These are phyloP conservation scores for Onygenales sp. DNA, from an alignment of 2,329 filamentous ascomycete genomes.

Conservation along the genomic window DNA sequence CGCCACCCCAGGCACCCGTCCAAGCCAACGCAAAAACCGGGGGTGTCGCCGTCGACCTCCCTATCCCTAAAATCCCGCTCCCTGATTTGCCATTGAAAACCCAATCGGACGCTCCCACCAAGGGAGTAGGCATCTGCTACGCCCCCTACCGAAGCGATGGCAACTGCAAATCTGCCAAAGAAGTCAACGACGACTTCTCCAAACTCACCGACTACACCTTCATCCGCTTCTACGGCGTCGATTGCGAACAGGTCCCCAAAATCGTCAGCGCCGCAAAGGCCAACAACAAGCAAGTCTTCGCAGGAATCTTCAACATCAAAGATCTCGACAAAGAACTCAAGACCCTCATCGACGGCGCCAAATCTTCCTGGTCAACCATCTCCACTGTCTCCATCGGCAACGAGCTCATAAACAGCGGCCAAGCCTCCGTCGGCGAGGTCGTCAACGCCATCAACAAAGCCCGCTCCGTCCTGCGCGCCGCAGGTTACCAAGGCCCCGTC, in stretches of 20 bases:
- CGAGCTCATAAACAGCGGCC: constrained; percentile 62
- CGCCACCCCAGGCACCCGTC: constrained; percentile 15
- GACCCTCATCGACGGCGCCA: constrained; percentile 50
- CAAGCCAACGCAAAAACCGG: background rate
- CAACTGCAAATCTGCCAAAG: constrained; percentile 55
- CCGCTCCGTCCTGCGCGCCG: constrained; percentile 46
- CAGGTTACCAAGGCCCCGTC: constrained; percentile 63
- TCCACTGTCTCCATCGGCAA: constrained; percentile 71
- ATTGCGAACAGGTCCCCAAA: constrained; percentile 62
- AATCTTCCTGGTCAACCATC: constrained; percentile 57
- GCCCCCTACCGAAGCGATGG: constrained; percentile 48
- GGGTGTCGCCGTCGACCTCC: background rate
- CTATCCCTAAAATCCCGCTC: background rate
- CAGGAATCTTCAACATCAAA: constrained; percentile 60
- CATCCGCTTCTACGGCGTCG: constrained; percentile 69
- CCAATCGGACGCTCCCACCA: background rate
- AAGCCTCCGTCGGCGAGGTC: constrained; percentile 45
- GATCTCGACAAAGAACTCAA: constrained; percentile 48
- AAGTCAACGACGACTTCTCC: constrained; percentile 57
- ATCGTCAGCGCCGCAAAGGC: constrained; percentile 54
- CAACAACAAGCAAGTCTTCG: constrained; percentile 61
- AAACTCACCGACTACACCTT: constrained; percentile 49
- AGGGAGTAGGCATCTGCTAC: constrained; percentile 45
- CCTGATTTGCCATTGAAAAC: background rate
- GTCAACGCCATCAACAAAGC: constrained; percentile 49